Conservation (phyloP, 192 early-diverging fungal genomes). For the Linnemannia schmuckeri region DNA sequence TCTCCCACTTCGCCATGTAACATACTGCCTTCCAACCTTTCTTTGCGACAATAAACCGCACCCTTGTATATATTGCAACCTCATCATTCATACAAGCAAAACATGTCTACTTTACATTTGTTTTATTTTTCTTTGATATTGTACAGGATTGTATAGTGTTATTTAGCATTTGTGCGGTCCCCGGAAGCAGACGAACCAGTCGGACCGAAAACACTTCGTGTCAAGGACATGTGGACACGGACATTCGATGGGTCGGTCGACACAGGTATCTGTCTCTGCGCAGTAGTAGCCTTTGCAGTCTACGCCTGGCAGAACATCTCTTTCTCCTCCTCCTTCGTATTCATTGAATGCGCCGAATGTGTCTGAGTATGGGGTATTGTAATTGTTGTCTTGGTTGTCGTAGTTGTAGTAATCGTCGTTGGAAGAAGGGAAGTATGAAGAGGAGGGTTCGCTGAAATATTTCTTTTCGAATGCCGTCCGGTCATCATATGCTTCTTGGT, state of each 20-base stretch:
- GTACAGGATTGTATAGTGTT: no score
- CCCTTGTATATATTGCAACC: neutral
- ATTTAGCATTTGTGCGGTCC: neutral
- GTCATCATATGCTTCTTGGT: neutral
- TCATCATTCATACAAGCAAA: neutral
- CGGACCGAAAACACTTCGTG: conserved; percentile 18
- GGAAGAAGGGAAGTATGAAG: neutral
- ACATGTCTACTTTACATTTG: neutral
- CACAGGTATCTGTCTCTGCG: conserved; percentile 24
- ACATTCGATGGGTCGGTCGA: conserved; percentile 17
- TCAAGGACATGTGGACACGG: conserved; percentile 29
- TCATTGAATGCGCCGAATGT: neutral
- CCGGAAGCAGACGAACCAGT: conserved; percentile 41
- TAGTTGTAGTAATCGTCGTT: neutral
- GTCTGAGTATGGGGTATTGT: neutral
- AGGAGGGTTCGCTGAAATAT: neutral
- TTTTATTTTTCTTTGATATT: neutral
- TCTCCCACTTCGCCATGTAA: neutral
- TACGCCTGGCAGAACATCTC: neutral
- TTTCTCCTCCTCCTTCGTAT: no score
- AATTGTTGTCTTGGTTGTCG: neutral
- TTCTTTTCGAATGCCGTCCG: neutral
- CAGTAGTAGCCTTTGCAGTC: conserved; percentile 35
- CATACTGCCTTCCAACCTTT: neutral
- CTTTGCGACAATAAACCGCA: neutral